These are phyloP conservation scores for Lichenothelia convexa DNA, from an alignment of 495 filamentous ascomycete genomes.

Conservation along the genomic window DNA sequence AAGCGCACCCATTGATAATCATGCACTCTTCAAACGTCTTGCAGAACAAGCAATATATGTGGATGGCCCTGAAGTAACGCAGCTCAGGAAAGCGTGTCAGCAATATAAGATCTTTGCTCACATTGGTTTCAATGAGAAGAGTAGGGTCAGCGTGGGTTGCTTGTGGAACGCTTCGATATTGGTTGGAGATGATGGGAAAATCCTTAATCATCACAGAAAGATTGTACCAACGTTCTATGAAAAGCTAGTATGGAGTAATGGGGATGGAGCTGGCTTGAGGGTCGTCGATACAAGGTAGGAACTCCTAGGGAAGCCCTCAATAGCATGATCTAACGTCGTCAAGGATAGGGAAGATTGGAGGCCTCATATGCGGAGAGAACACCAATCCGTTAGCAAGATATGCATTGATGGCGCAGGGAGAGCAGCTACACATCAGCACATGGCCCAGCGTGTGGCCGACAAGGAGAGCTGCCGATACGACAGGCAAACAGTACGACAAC, in stretches of 20 bases:
- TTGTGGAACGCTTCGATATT: conserved; percentile 28
- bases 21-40: conserved; percentile 7
- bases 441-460: conserved; percentile 9
- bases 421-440: conserved; percentile 11
- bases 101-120: conserved; percentile 5
- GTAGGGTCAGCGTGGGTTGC: conserved; percentile 3
- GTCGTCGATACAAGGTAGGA: conserved; percentile 10
- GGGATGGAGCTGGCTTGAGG: conserved; percentile 21
- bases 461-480: not conserved
- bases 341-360: conserved; percentile 22
- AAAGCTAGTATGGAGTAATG: conserved; percentile 27
- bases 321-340: no score
- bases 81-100: conserved; percentile 4
- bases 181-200: conserved; percentile 21
- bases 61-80: conserved; percentile 7
- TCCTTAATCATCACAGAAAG: conserved; percentile 30
- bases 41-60: conserved; percentile 6
- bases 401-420: conserved; percentile 13
- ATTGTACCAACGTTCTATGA: conserved; percentile 31
- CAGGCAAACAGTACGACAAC: conserved; percentile 22
- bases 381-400: conserved; percentile 26
- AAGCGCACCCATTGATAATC: conserved; percentile 11
- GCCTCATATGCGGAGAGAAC: conserved; percentile 32
- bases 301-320: no score
- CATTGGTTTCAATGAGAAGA: conserved; percentile 12